Base-by-base conservation (phyloP, 192 early-diverging fungal genomes). In the Coemansia asiatica region DNA sequence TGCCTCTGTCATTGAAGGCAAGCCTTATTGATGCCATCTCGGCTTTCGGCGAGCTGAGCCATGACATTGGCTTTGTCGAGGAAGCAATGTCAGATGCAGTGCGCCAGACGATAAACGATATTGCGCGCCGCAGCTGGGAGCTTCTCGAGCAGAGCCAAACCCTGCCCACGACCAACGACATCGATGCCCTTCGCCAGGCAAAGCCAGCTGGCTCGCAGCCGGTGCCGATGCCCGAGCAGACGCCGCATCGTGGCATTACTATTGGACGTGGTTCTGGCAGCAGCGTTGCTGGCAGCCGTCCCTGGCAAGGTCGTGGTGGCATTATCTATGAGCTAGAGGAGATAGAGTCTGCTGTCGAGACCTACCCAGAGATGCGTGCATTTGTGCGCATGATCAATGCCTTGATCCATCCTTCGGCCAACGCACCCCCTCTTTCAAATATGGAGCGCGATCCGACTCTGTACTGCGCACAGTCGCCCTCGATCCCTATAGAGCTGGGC, bases 351-450 rank as follows among this genome's bases (percentile, higher is more conserved):
- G 82, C 82, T 6, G 88, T 85, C 36, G 85, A 94, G 61, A 89
- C 86, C 1, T 99, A 94, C 65, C 89, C 93, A 1, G 91, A 96
- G 77, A 95, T 93, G 7, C 68, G 93, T 6, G 89, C 95, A 1
- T 93, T 95, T 74, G 67, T 96, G 9, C 70, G 81, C 7, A 85
- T 99, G 3, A 67, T 99, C 13, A 81, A 82, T 1, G 71, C 83
- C 29, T 79, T 97, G 15, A 84, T 91, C 28, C 90, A 94, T 48
- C 62, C 82, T 10, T 85, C 86, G 7, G 67, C 73, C 56, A 75
- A 80, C 21, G 71, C 74, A 1, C 69, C 81, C 0, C 61, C 72
- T 26, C 58, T 71, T 53, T 64, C 62, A 8, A 64, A 70, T 64
- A 40, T 72, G 58, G 75, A 76, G 47, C 69, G 69, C 35, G 78